phyloP scores from a whole-genome alignment of 1,284 basidiomycete species.

The Irpex rosettiformis region DNA sequence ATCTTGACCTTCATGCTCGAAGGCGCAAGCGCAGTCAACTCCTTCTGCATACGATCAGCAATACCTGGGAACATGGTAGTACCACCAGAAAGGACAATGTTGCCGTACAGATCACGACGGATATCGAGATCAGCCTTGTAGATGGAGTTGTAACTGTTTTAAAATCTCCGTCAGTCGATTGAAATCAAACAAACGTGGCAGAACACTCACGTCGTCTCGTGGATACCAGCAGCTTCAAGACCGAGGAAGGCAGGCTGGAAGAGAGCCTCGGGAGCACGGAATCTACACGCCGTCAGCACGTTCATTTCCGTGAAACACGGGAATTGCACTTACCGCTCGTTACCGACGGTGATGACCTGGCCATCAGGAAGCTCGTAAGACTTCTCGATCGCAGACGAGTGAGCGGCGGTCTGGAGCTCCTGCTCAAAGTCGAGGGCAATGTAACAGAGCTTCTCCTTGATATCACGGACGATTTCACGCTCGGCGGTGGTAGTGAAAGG shows the following conservation, averaged over 20 bases:
- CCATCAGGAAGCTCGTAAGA: constrained; percentile 96
- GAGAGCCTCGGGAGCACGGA: constrained; percentile 95
- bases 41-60: constrained; percentile 97
- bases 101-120: constrained; percentile 89
- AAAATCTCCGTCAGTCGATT: neutral
- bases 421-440: constrained; percentile 97
- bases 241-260: constrained; percentile 97
- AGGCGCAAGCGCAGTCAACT: constrained; percentile 86
- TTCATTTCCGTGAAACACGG: neutral
- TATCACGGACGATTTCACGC: constrained; percentile 95
- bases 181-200: neutral
- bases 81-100: constrained; percentile 94
- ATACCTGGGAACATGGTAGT: constrained; percentile 99
- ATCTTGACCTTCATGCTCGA: constrained; percentile 95
- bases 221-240: constrained; percentile 91
- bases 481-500: constrained; percentile 93
- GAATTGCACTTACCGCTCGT: constrained; percentile 69
- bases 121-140: constrained; percentile 81
- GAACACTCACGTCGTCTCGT: constrained; percentile 90
- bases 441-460: constrained; percentile 99
- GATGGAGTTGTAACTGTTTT: constrained; percentile 79
- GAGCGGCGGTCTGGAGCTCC: constrained; percentile 90
- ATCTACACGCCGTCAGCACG: constrained; percentile 40
- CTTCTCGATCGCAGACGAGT: constrained; percentile 92
- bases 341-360: constrained; percentile 95